Evolutionary conservation across 2,329 filamentous ascomycete species (phyloP), one percentile per base, ranked within the genome.

Genomic region (Phaeosphaeria sp.): DNA sequence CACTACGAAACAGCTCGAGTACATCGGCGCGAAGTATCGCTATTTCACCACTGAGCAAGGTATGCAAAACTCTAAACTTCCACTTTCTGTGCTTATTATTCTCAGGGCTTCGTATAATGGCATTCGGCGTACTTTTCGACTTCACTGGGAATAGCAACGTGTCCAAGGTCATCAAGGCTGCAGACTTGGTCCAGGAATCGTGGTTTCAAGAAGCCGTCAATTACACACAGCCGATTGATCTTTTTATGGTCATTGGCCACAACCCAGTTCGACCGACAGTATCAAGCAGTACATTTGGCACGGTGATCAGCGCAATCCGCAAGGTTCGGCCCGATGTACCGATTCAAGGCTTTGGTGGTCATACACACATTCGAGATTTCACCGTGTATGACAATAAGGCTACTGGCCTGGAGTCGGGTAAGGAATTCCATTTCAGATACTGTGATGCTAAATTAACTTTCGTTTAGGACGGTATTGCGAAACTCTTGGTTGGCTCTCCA

Each of bases 401-500:
- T 6, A 87, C 87, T 4, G 87, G 82, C 0, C 78, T 90, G 8
- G 87, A 89, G 64, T 86, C 87, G 2, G 87, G 79, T 62, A 63
- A 36, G 3, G 5, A 11, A 36, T 3, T 3, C 6, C 30, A 36
- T 36, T 13, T 36, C 11, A 7, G 30, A 36, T n/a, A 36, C 11
- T 36, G 30, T 13, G 30, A 7, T 6, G 6, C 3, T 36, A 36
- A 36, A 13, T 13, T 36, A 13, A 36, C 11, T 13, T 6, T 13
- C 11, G 6, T 7, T 13, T 6, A 36, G 30, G 30, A 36, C 82
- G 86, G 51, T 90, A 89, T 74, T 90, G 87, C 69, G 88, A 91
- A 76, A 90, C 87, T 1, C 78, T 90, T 0, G 88, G 88, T 22
- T 91, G 86, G 85, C 71, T 89, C 21, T 84, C 86, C n/a, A 83